phyloP scores from a whole-genome alignment of 2,329 filamentous ascomycete genomes.

The Penicillium sp. region DNA sequence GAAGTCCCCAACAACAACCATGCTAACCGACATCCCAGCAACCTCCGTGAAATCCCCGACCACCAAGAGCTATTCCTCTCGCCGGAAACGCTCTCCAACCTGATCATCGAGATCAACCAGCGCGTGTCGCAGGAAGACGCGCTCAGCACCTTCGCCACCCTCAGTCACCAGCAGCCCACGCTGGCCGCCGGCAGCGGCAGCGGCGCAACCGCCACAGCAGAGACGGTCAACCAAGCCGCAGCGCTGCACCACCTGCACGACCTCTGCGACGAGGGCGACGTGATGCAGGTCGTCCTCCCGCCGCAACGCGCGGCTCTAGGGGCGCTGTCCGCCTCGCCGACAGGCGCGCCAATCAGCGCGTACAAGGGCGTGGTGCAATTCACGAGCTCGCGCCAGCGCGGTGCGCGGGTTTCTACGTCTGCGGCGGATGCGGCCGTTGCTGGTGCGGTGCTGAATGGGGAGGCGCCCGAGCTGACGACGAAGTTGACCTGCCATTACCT shows the following conservation, averaged over 20 bases:
- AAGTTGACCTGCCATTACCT: slow-evolving; percentile 70
- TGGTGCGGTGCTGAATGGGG: slow-evolving; percentile 10
- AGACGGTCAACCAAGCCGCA: slow-evolving; percentile 65
- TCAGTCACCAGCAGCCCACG: slow-evolving; percentile 20
- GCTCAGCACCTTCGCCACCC: slow-evolving; percentile 22
- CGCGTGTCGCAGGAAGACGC: slow-evolving; percentile 55
- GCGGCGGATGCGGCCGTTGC: slow-evolving; percentile 18
- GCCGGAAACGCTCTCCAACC: slow-evolving; percentile 73
- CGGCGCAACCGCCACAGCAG: slow-evolving; percentile 49
- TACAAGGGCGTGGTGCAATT: slow-evolving; percentile 33
- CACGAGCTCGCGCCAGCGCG: slow-evolving; percentile 20
- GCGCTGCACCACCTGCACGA: slow-evolving; percentile 62
- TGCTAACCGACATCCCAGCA: slow-evolving; percentile 24
- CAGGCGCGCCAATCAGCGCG: slow-evolving; percentile 15
- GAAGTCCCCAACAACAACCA: neutral
- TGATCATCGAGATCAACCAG: slow-evolving; percentile 89
- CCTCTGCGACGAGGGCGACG: slow-evolving; percentile 63
- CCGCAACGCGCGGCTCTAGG: slow-evolving; percentile 58
- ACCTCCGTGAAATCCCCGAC: slow-evolving; percentile 40
- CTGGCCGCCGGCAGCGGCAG: slow-evolving; percentile 31
- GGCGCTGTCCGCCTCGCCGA: slow-evolving; percentile 34
- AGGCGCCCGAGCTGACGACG: slow-evolving; percentile 20
- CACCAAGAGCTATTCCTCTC: slow-evolving; percentile 94
- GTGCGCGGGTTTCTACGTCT: slow-evolving; percentile 11
- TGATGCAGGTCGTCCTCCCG: slow-evolving; percentile 64